A percentile compares a stretch with the other conserved stretches of the same genome.
phyloP scores from a whole-genome alignment of 192 early-diverging fungal genomes.

The Dissophora ornata region DNA sequence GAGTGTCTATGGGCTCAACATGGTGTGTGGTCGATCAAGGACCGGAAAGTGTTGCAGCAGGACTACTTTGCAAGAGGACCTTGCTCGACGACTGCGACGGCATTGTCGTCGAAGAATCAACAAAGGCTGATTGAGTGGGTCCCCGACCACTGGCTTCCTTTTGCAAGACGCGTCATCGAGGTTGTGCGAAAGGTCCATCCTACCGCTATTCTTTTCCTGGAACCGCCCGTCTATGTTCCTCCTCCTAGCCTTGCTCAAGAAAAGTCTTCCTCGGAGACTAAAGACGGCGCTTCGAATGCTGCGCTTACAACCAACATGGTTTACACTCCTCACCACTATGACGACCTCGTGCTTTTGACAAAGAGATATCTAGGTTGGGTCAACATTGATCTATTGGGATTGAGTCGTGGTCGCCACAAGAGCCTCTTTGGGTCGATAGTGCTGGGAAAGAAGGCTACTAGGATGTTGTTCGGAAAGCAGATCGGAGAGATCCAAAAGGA shows the following conservation, averaged over 20 bases:
- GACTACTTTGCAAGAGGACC: conserved; percentile 61
- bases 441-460: conserved; percentile 22
- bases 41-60: conserved; percentile 29
- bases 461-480: conserved; percentile 33
- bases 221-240: conserved; percentile 59
- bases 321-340: conserved; percentile 69
- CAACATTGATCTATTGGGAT: conserved; percentile 65
- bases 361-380: conserved; percentile 60
- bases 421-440: conserved; percentile 42
- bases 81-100: too few species aligned
- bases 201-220: conserved; percentile 61
- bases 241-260: conserved; percentile 51
- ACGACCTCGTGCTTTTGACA: conserved; percentile 65
- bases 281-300: background rate
- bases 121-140: conserved; percentile 18
- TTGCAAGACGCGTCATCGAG: conserved; percentile 41
- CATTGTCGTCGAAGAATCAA: too few species aligned
- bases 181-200: conserved; percentile 51
- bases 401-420: conserved; percentile 62
- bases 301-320: conserved; percentile 39
- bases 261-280: background rate
- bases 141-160: conserved; percentile 55
- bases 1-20: conserved; percentile 65
- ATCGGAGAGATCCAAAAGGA: conserved; percentile 36
- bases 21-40: conserved; percentile 59